These are phyloP conservation scores for Monsonia emarginata DNA, from an alignment of 441 rosid species.

Conservation along the genomic window DNA sequence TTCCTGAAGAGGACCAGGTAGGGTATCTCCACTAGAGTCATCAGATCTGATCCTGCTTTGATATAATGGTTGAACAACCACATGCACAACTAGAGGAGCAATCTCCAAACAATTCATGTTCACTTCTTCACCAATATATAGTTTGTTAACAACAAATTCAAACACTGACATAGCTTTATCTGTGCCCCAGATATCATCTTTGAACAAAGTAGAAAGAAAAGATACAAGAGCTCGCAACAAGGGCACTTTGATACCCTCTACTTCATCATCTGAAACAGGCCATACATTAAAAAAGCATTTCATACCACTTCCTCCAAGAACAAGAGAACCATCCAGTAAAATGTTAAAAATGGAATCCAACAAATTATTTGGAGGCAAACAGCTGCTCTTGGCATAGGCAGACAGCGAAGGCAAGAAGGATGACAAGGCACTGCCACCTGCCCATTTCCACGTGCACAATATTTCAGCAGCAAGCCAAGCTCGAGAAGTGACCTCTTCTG, in stretches of 20 bases:
- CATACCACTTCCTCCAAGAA: constrained; percentile 40
- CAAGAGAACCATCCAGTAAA: constrained; percentile 75
- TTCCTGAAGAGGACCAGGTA: constrained; percentile 23
- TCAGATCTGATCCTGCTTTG: constrained; percentile 24
- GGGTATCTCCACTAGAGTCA: constrained; percentile 24
- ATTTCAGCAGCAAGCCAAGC: constrained; percentile 92
- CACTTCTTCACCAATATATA: constrained; percentile 61
- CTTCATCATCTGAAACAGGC: constrained; percentile 34
- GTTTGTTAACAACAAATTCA: constrained; percentile 49
- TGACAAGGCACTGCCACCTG: constrained; percentile 60
- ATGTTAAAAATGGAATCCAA: constrained; percentile 60
- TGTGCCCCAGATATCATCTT: constrained; percentile 53
- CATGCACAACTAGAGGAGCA: constrained; percentile 49
- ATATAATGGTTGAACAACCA: constrained; percentile 44
- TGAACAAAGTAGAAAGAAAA: constrained; percentile 50
- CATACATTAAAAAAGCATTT: constrained; percentile 32
- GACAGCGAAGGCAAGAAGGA: constrained; percentile 63
- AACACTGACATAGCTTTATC: constrained; percentile 57
- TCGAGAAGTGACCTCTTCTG: constrained; percentile 31
- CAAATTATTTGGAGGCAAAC: constrained; percentile 27
- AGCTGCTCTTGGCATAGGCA: constrained; percentile 40
- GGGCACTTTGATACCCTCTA: constrained; percentile 54
- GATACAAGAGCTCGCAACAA: constrained; percentile 73
- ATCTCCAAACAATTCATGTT: constrained; percentile 60
- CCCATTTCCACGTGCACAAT: constrained; percentile 90